Conservation (phyloP, 2,329 filamentous ascomycete genomes). For the Colletotrichum acutatum region DNA sequence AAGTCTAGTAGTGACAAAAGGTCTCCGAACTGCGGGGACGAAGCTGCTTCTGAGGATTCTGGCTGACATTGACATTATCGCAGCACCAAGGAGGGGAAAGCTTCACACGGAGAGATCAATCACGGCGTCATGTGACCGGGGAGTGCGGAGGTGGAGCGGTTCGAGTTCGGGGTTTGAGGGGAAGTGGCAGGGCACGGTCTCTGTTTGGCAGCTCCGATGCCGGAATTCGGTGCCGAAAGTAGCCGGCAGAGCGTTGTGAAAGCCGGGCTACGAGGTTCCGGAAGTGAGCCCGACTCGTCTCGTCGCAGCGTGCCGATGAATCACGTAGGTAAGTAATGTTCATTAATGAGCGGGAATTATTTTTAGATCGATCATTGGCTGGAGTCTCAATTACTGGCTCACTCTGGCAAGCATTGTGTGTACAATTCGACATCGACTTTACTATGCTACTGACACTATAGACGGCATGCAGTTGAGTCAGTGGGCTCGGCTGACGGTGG, state of each 20-base stretch:
- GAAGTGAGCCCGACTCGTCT: background rate
- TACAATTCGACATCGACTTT: too few species aligned
- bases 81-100: background rate
- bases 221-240: constrained; percentile 8
- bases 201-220: constrained; percentile 7
- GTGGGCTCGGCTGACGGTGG: too few species aligned
- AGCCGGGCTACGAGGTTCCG: too few species aligned
- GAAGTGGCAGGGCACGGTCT: background rate
- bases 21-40: constrained; percentile 18
- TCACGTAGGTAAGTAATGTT: too few species aligned
- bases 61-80: constrained; percentile 22
- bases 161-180: background rate
- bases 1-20: background rate
- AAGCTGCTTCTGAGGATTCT: constrained; percentile 7
- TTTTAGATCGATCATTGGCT: too few species aligned
- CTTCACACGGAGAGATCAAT: background rate
- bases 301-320: too few species aligned
- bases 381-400: too few species aligned
- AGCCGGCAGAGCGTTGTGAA: background rate
- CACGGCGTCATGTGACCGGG: constrained; percentile 7
- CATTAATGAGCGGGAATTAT: too few species aligned
- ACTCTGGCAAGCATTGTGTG: too few species aligned
- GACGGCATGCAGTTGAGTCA: too few species aligned
- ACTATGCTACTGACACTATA: too few species aligned
- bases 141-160: background rate